Evolutionary conservation across 345 rosid species (phyloP).

Genomic region (Lepidium aucheri): DNA sequence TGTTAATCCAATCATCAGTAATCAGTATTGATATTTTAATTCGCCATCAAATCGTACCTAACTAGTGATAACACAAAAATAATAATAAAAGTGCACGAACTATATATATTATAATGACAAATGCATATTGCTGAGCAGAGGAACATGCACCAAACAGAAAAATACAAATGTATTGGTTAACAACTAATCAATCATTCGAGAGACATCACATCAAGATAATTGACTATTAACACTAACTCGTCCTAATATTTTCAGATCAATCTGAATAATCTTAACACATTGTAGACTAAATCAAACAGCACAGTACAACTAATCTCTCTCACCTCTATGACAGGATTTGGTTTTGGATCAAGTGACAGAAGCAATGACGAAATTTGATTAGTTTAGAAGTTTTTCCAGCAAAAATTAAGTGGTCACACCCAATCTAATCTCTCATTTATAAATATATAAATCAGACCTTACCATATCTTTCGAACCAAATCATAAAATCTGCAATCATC

Average conservation of each 20-base stretch:
- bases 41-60: not conserved
- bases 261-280: not conserved
- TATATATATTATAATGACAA: not conserved
- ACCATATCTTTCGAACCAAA: not conserved
- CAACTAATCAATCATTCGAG: conserved; percentile 7
- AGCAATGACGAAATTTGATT: conserved; percentile 15
- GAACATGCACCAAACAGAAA: conserved; percentile 3
- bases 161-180: not conserved
- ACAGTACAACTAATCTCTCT: not conserved
- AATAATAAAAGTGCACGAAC: conserved; percentile 2
- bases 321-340: not conserved
- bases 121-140: conserved; percentile 11
- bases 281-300: not conserved
- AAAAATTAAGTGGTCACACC: conserved; percentile 2
- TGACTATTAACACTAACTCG: not conserved
- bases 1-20: not conserved
- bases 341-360: conserved; percentile 1
- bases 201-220: not conserved
- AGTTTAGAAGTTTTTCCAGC: not conserved
- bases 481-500: not conserved
- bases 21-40: not conserved
- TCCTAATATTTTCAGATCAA: not conserved
- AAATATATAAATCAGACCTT: not conserved
- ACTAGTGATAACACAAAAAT: not conserved
- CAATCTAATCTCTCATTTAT: not conserved